These are phyloP conservation scores for Taphrina betulina DNA, from an alignment of 1,139 yeast genomes.

Conservation along the genomic window DNA sequence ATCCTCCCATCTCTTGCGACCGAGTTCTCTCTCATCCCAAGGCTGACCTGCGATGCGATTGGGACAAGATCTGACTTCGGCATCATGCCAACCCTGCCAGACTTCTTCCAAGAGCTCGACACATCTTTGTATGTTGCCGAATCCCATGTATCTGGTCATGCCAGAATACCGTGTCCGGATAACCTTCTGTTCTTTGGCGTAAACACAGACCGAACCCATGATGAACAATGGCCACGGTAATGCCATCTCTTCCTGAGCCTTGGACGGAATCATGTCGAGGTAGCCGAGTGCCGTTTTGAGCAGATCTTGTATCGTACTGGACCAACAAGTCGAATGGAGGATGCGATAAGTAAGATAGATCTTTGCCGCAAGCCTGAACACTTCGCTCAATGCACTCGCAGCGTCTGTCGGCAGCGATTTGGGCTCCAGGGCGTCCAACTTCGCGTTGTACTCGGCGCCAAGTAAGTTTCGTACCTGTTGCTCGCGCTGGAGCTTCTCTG, in stretches of 20 bases:
- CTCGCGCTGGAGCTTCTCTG: background rate
- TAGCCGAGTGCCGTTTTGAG: constrained; percentile 10
- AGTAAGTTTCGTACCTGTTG: constrained; percentile 1
- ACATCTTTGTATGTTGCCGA: constrained; percentile 26
- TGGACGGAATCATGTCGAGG: constrained; percentile 22
- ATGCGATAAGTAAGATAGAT: constrained; percentile 27
- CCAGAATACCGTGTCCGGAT: constrained; percentile 10
- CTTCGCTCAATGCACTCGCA: constrained; percentile 13
- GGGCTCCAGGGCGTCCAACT: constrained; percentile 21
- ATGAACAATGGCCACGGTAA: constrained; percentile 31
- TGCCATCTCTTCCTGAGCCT: constrained; percentile 19
- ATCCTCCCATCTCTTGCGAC: constrained; percentile 28
- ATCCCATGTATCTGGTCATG: constrained; percentile 27
- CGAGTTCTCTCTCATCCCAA: constrained; percentile 21
- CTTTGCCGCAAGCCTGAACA: constrained; percentile 27
- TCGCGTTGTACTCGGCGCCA: constrained; percentile 19
- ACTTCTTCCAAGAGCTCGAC: constrained; percentile 26
- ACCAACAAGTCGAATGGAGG: constrained; percentile 24
- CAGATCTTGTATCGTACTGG: constrained; percentile 2
- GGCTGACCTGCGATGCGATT: constrained; percentile 14
- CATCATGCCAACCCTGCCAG: constrained; percentile 29
- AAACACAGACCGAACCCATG: constrained; percentile 24
- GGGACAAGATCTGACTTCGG: constrained; percentile 21
- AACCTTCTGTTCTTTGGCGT: constrained; percentile 14
- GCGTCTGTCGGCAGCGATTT: constrained; percentile 5